Evolutionary conservation across 805 yeast genomes (phyloP), one percentile per base, ranked within the genome.

Genomic region (Saccharomyces mikatae): DNA sequence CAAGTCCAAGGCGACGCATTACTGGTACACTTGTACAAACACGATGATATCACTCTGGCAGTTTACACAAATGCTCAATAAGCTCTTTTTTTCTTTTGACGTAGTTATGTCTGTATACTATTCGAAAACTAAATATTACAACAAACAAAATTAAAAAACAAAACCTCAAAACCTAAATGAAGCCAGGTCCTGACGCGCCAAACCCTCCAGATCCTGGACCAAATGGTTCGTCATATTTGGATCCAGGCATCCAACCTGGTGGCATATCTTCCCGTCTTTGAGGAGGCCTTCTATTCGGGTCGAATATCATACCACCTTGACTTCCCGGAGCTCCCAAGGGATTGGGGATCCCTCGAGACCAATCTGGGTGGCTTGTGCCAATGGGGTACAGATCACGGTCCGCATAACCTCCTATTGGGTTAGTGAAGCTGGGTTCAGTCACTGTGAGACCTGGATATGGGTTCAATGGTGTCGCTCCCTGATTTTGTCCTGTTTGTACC

Each of bases 331-430:
- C 10, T 2, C 49, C 48, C 22, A 30, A n/a, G 10, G 52, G 54
- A 11, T 47, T 30, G 9, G 51, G 52, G 21, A 44, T 51, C 47
- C 49, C 56, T 21, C 55, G 47, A 26, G 61, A 22, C 24, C 62
- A 54, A 44, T 63, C 56, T 1, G 71, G 70, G 51, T 58, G 53
- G 46, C 58, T 63, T 47, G 60, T 54, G 3, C 75, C 75, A 41
- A 61, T 54, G 1, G 75, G 75, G 50, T 66, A 66, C 21, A 71
- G 58, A 49, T 72, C 75, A 9, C 52, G 52, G 29, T 70, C 71
- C 6, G 73, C 74, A 50, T 66, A 68, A 1, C 64, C 63, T 17
- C 44, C 24, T 17, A 11, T 11, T 17, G 44, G 44, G 17, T 51
- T 54, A 1, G 27, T 14, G 10, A 13, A 21, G n/a, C 24, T 32